Evolutionary conservation across 306 rosid genomes (phyloP).

Genomic region (Abrus precatorius): DNA sequence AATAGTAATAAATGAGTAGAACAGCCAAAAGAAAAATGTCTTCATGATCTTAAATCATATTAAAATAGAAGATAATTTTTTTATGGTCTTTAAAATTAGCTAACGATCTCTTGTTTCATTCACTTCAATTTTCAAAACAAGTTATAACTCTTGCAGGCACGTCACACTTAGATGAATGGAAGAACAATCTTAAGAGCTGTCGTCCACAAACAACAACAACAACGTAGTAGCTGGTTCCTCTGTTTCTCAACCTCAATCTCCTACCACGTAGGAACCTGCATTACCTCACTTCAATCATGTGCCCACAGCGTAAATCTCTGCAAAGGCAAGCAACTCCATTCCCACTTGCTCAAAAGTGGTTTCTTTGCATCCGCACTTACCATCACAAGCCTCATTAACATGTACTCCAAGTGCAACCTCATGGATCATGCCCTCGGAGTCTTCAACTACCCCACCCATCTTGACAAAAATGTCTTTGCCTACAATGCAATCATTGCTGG

Average conservation of each 20-base stretch:
- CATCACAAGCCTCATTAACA: slow-evolving; percentile 81
- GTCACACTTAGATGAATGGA: slow-evolving; percentile 38
- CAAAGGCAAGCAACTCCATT: slow-evolving; percentile 69
- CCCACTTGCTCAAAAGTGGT: slow-evolving; percentile 62
- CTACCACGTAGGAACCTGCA: slow-evolving; percentile 55
- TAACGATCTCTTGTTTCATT: too few species aligned
- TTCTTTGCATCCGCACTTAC: slow-evolving; percentile 64
- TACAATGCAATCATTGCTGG: slow-evolving; percentile 85
- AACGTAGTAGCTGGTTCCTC: background rate
- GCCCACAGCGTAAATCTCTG: slow-evolving; percentile 61
- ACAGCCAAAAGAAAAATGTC: too few species aligned
- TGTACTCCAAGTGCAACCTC: slow-evolving; percentile 81
- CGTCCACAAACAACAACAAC: slow-evolving; percentile 28
- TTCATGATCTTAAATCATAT: too few species aligned
- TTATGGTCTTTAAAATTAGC: too few species aligned
- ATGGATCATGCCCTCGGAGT: slow-evolving; percentile 62
- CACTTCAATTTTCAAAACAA: too few species aligned
- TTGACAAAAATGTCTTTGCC: slow-evolving; percentile 68
- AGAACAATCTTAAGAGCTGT: slow-evolving; percentile 29
- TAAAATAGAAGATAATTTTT: too few species aligned
- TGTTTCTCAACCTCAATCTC: slow-evolving; percentile 54
- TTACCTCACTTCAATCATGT: slow-evolving; percentile 68
- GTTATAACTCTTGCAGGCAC: too few species aligned
- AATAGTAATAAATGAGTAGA: too few species aligned
- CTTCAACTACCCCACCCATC: slow-evolving; percentile 53